Percentiles rank a stretch among this genome's conserved stretches.
These are phyloP conservation scores for Pelargonium nanum DNA, from an alignment of 345 rosid species.

Conservation along the genomic window DNA sequence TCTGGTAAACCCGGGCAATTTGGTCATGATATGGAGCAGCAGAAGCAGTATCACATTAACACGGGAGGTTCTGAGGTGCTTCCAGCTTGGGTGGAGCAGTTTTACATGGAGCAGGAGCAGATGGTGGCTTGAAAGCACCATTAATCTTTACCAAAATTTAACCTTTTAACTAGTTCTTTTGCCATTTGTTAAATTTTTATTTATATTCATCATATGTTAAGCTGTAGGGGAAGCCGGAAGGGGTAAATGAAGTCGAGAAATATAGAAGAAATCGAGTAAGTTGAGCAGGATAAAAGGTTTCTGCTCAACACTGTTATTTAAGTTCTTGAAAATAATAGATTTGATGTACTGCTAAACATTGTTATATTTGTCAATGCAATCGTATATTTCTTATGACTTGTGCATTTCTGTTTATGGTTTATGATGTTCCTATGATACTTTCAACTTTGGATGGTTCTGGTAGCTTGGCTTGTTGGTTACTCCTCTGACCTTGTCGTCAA, in stretches of 20 bases:
- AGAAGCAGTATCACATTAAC: slow-evolving; percentile 30
- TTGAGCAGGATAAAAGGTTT: slow-evolving; percentile 20
- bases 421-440: too few species aligned
- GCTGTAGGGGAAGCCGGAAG: slow-evolving; percentile 11
- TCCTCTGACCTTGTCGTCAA: too few species aligned
- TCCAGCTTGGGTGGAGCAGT: slow-evolving; percentile 70
- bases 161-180: slow-evolving; percentile 25
- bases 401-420: too few species aligned
- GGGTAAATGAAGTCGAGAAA: neutral
- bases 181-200: slow-evolving; percentile 24
- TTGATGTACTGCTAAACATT: neutral
- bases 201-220: slow-evolving; percentile 15
- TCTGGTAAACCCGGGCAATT: slow-evolving; percentile 9
- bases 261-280: slow-evolving; percentile 2
- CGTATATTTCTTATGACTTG: neutral
- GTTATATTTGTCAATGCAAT: neutral
- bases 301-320: slow-evolving; percentile 11
- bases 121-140: slow-evolving; percentile 44
- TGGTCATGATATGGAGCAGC: slow-evolving; percentile 25
- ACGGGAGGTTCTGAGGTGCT: slow-evolving; percentile 25
- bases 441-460: too few species aligned
- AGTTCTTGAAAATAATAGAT: slow-evolving; percentile 13
- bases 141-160: slow-evolving; percentile 18
- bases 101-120: slow-evolving; percentile 73
- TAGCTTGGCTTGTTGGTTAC: too few species aligned